Conservation (phyloP, 306 rosid species). For the Astragalus membranaceus region DNA sequence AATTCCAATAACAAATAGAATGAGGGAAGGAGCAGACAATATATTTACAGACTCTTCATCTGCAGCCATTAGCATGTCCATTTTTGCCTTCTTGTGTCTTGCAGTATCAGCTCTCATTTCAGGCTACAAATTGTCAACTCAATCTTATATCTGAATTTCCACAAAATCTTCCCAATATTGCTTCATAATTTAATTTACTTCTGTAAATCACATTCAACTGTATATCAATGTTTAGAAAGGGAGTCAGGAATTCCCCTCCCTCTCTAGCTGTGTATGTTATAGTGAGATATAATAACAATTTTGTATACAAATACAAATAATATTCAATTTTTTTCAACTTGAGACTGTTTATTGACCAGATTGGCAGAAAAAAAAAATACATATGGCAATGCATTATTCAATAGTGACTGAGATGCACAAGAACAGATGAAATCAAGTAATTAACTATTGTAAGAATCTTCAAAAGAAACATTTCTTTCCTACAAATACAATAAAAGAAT, state of each 20-base stretch:
- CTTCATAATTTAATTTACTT: slow-evolving; percentile 16
- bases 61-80: slow-evolving; percentile 61
- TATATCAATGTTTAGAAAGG: slow-evolving; percentile 17
- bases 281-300: background rate
- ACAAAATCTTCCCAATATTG: background rate
- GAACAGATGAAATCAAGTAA: background rate
- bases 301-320: background rate
- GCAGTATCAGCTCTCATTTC: slow-evolving; percentile 57
- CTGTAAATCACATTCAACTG: slow-evolving; percentile 3
- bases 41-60: slow-evolving; percentile 58
- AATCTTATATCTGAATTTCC: slow-evolving; percentile 41
- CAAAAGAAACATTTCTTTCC: background rate
- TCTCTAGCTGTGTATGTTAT: slow-evolving; percentile 2
- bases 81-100: slow-evolving; percentile 53
- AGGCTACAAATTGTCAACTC: slow-evolving; percentile 53
- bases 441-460: background rate
- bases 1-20: slow-evolving; percentile 52
- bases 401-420: background rate
- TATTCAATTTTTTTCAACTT: background rate
- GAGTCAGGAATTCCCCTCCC: background rate
- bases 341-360: background rate
- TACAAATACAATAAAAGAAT: slow-evolving; percentile 41
- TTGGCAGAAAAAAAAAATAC: slow-evolving; percentile 7
- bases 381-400: background rate
- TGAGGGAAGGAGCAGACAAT: slow-evolving; percentile 62